These are phyloP conservation scores for Alternaria alternata DNA, from an alignment of 2,329 filamentous ascomycete genomes.

Conservation along the genomic window DNA sequence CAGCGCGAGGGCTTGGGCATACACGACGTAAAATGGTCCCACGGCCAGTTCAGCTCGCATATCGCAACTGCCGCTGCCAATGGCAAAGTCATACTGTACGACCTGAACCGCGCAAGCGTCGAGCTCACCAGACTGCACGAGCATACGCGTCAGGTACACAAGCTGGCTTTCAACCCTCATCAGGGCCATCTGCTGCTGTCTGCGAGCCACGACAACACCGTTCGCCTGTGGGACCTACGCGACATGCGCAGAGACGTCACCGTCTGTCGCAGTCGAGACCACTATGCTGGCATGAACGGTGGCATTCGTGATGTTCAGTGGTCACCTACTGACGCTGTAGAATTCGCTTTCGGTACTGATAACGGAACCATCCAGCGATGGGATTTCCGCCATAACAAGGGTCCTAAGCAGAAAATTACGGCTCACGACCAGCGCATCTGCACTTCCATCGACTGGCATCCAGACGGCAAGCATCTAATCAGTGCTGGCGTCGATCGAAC, in stretches of 20 bases:
- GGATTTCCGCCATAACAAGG: slow-evolving; percentile 67
- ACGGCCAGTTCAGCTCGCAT: slow-evolving; percentile 65
- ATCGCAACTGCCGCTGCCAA: slow-evolving; percentile 71
- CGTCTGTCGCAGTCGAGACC: slow-evolving; percentile 63
- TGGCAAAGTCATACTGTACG: slow-evolving; percentile 71
- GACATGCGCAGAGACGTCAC: slow-evolving; percentile 61
- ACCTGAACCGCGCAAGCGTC: slow-evolving; percentile 67
- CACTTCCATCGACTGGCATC: slow-evolving; percentile 72
- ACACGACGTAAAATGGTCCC: slow-evolving; percentile 73
- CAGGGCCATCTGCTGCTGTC: slow-evolving; percentile 67
- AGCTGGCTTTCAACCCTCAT: slow-evolving; percentile 70
- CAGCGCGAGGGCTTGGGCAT: slow-evolving; percentile 68
- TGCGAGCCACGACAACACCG: slow-evolving; percentile 70
- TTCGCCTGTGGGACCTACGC: slow-evolving; percentile 71
- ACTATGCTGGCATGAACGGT: slow-evolving; percentile 65
- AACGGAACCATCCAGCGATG: slow-evolving; percentile 70
- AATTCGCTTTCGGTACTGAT: slow-evolving; percentile 71
- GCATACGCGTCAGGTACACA: slow-evolving; percentile 71
- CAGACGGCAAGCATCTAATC: slow-evolving; percentile 69
- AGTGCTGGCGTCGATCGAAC: slow-evolving; percentile 70
- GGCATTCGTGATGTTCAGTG: slow-evolving; percentile 70
- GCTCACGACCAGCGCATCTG: slow-evolving; percentile 67
- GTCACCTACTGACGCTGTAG: slow-evolving; percentile 68
- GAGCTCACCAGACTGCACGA: slow-evolving; percentile 70
- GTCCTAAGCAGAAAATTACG: slow-evolving; percentile 66